Evolutionary conservation across 306 rosid species (phyloP), one percentile per base, ranked within the genome.

Genomic region (Quercus glauca): DNA sequence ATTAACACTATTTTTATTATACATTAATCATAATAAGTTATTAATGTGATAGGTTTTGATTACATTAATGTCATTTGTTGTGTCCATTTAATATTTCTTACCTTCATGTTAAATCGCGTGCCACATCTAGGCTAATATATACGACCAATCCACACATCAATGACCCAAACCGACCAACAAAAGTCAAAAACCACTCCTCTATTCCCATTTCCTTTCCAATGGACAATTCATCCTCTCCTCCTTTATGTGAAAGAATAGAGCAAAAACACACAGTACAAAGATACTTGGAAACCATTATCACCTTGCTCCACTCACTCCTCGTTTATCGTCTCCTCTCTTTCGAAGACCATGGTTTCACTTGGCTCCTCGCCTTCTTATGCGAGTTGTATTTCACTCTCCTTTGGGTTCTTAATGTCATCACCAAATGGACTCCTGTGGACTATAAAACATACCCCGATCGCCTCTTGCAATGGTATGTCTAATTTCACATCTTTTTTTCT

Each of bases 361-460:
- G 86, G 72, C 71, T 87, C 6, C 76, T 86, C 12, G 97, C 98
- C 71, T 85, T 91, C 31, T 12, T 89, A 1, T 93, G 90, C 52
- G 97, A 91, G 75, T 80, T 80, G 1, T 91, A 90, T 86, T 93
- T 93, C 85, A 57, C 93, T 75, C 77, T 83, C 86, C 28, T 55
- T 3, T 85, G 87, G 91, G 0, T 83, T 43, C 57, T 85, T 9
- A 71, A 55, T 58, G 45, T 91, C 71, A 59, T 3, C 86, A 76
- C 41, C 75, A 82, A 75, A 68, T 93, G 93, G 93, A 83, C 87
- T 59, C 95, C 92, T 20, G 74, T 84, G 9, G 26, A 33, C 0
- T 69, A 53, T 83, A 81, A 65, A 28, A 87, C 95, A 4, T 25
- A 77, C 88, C 86, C 87, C 0, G 21, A 83, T 5, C 85, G 77